A percentile compares a stretch with the other conserved stretches of the same genome.
Conservation (phyloP, 176 grass and related monocot genomes). For the Canna indica region DNA sequence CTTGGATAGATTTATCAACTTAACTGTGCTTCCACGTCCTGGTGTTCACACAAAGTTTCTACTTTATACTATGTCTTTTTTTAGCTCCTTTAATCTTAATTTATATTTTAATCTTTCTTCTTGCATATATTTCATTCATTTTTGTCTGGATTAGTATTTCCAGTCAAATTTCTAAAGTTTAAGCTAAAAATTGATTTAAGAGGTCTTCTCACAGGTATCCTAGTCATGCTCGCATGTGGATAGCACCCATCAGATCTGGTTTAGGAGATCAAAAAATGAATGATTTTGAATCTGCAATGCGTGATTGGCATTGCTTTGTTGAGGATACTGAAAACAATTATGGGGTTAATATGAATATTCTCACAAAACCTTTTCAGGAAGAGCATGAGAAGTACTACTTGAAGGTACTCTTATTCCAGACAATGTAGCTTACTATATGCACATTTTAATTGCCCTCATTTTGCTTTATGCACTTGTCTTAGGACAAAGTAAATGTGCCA, state of each 20-base stretch:
- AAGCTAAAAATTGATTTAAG: not conserved
- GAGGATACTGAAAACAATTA: conserved; percentile 67
- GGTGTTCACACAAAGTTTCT: not conserved
- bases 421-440: not conserved
- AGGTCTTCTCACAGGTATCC: conserved; percentile 64
- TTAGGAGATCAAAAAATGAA: conserved; percentile 74
- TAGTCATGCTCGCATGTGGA: conserved; percentile 91
- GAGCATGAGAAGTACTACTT: conserved; percentile 95
- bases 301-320: conserved; percentile 71
- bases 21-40: not conserved
- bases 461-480: not conserved
- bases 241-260: conserved; percentile 73
- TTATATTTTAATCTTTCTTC: not conserved
- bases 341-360: conserved; percentile 89
- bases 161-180: not conserved
- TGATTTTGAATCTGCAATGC: conserved; percentile 62
- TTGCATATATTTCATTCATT: not conserved
- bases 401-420: conserved; percentile 32
- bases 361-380: conserved; percentile 66
- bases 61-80: not conserved
- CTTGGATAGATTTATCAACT: not conserved
- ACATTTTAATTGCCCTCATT: not conserved
- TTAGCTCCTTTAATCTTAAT: not conserved
- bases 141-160: not conserved
- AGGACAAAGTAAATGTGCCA: not conserved